Conservation (phyloP, 176 grass and related monocot genomes). For the Olyra latifolia region DNA sequence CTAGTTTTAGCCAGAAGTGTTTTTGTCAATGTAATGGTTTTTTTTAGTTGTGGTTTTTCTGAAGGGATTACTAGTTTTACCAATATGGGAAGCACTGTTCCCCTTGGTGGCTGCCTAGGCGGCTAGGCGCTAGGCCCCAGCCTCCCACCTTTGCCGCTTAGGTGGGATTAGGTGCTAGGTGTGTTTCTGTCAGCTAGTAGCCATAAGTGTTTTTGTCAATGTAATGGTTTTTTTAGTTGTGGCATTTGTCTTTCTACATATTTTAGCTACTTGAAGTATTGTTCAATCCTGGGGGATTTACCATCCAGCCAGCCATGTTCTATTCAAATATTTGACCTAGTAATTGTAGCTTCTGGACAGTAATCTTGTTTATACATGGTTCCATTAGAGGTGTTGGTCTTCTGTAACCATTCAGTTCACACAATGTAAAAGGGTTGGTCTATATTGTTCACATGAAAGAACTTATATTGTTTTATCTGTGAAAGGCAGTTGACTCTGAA, state of each 20-base stretch:
- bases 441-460: no score
- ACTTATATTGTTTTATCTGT: background rate
- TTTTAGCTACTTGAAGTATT: background rate
- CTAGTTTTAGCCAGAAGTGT: background rate
- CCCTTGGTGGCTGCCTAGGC: no score
- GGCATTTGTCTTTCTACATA: background rate
- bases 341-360: background rate
- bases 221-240: background rate
- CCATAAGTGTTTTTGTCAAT: conserved; percentile 1
- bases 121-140: no score
- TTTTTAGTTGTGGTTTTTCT: background rate
- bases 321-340: background rate
- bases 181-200: background rate
- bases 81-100: background rate
- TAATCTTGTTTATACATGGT: background rate
- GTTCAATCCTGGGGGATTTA: background rate
- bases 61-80: background rate
- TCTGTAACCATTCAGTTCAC: background rate
- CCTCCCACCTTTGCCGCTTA: no score
- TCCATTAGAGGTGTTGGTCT: background rate
- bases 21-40: background rate
- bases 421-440: background rate
- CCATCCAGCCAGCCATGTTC: background rate
- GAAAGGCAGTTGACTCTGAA: background rate
- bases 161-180: no score